Conservation (phyloP, 169 alveolate genomes). For the Plasmodium gonderi region DNA sequence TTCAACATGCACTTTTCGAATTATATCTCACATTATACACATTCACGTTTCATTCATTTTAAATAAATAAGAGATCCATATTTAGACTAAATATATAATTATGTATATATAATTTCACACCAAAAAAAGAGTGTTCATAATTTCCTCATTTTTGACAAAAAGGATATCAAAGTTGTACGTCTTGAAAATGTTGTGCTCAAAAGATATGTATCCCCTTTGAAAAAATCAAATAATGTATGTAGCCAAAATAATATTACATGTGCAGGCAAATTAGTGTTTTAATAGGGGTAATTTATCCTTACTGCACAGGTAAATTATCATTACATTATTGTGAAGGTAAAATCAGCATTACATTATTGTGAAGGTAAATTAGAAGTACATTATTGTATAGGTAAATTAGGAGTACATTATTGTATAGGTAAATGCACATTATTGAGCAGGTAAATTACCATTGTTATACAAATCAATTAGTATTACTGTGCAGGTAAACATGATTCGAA, state of each 20-base stretch:
- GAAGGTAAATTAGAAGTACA: too few species aligned
- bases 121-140: background rate
- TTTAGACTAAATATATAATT: background rate
- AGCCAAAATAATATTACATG: background rate
- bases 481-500: background rate
- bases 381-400: too few species aligned
- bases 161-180: background rate
- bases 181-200: background rate
- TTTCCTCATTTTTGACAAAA: background rate
- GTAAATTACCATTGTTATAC: too few species aligned
- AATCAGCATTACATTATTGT: too few species aligned
- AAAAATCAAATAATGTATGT: background rate
- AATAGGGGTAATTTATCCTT: too few species aligned
- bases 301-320: too few species aligned
- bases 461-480: too few species aligned
- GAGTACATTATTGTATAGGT: too few species aligned
- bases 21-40: too few species aligned
- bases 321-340: too few species aligned
- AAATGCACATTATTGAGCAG: too few species aligned
- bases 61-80: background rate
- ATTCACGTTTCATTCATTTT: background rate
- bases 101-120: background rate
- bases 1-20: background rate
- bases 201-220: background rate
- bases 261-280: background rate